Base-by-base conservation (phyloP, 257 asterid genomes). In the Salvia splendens region DNA sequence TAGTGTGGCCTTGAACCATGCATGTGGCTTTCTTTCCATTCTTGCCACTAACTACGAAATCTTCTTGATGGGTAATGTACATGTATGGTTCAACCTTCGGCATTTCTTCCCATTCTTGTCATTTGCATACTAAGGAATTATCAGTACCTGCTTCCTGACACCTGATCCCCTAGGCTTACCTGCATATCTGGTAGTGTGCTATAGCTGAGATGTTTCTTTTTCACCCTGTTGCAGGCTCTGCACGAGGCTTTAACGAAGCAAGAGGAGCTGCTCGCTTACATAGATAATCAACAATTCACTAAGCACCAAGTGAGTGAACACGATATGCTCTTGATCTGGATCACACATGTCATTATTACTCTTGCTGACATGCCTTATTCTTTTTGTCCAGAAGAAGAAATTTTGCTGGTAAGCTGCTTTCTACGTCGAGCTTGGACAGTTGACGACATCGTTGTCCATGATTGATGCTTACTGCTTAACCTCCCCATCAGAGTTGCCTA, bases 231-330 rank as follows among this genome's bases (percentile, higher is more conserved):
- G 58, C 85, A 88, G 95, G 90, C 95, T 69, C 72, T 88, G 73
- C 79, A 88, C 5, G 92, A 82, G 79, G 92, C 92, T 67, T 67
- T 88, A 75, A 86, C 82, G 83, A 85, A 70, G 81, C 95, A 85
- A 77, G 95, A 86, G 71, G 92, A 88, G 56, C 85, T 88, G 61
- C 92, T 88, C 75, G 95, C 95, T 51, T 87, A 85, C 55, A 79
- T 87, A 68, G 95, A 83, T 47, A 45, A 86, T 58, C 86, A 76
- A 76, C 88, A 84, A 68, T 86, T 72, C 8, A 81, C 88, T 9
- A 84, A 79, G 48, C 61, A 30, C 63, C 84, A 70, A 75, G 93
- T 85, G 61, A 72, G 87, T 79, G 42, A 36, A 60, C 15, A 43
- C 30, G 28, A 59, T 59, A 64, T 54, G 45, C 66, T 45, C 63